Evolutionary conservation across 2,329 filamentous ascomycete genomes (phyloP).

Genomic region (Alternaria conjuncta): DNA sequence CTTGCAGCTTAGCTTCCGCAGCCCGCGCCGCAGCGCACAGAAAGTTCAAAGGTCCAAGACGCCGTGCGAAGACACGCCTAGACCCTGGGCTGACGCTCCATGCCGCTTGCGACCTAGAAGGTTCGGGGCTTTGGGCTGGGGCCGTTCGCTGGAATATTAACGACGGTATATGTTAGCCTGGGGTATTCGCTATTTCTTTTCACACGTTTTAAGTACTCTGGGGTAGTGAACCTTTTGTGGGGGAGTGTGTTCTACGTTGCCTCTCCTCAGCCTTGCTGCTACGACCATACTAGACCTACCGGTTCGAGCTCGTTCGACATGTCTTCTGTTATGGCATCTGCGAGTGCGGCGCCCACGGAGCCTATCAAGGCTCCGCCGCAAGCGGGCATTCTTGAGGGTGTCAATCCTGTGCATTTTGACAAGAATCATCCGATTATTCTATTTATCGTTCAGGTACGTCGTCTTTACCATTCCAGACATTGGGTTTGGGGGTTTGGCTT

Average conservation of each 20-base stretch:
- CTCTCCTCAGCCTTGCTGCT: background rate
- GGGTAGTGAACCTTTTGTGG: background rate
- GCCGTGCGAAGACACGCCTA: constrained; percentile 1
- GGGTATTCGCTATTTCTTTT: background rate
- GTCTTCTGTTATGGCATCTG: constrained; percentile 30
- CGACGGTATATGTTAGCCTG: background rate
- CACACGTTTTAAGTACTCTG: background rate
- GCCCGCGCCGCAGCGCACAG: background rate
- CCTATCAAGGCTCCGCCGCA: constrained; percentile 55
- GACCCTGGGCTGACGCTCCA: constrained; percentile 1
- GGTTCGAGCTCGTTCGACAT: constrained; percentile 23
- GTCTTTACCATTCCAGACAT: background rate
- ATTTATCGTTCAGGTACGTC: constrained; percentile 74
- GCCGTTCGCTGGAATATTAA: background rate
- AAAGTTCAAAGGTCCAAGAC: background rate
- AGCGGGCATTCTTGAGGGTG: constrained; percentile 73
- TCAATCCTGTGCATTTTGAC: constrained; percentile 72
- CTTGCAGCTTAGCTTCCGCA: background rate
- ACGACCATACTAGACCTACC: background rate
- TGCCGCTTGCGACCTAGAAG: background rate
- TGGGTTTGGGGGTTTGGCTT: background rate
- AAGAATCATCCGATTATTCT: constrained; percentile 74
- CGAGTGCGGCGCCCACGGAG: constrained; percentile 26
- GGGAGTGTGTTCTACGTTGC: background rate
- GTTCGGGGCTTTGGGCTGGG: background rate